Conservation (phyloP, 768 basidiomycete species). For the Lactifluus piperatus region DNA sequence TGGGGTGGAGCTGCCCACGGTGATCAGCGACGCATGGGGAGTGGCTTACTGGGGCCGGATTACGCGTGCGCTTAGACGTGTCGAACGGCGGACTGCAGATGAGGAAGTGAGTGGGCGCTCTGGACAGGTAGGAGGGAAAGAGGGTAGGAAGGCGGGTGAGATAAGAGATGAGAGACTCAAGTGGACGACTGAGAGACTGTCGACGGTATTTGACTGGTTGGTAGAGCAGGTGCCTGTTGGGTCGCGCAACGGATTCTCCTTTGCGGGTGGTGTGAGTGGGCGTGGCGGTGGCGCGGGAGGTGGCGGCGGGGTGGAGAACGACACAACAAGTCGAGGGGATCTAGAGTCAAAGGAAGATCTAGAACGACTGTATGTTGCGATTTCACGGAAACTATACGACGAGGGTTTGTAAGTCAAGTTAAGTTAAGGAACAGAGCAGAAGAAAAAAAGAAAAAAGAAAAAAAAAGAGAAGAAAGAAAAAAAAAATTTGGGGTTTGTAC, state of each 20-base stretch:
- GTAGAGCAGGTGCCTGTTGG: conserved; percentile 46
- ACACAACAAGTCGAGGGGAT: conserved; percentile 36
- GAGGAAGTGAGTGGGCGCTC: conserved; percentile 7
- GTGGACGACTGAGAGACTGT: conserved; percentile 62
- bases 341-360: conserved; percentile 63
- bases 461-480: background rate
- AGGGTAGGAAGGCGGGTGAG: background rate
- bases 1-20: conserved; percentile 48
- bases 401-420: conserved; percentile 80
- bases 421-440: no score
- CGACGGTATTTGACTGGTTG: conserved; percentile 72
- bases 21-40: conserved; percentile 38
- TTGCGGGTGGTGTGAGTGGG: background rate
- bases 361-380: conserved; percentile 83
- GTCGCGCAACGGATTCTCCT: conserved; percentile 8
- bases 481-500: background rate
- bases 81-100: conserved; percentile 24
- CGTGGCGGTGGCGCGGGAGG: background rate
- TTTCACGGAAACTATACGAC: conserved; percentile 85
- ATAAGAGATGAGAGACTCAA: conserved; percentile 45
- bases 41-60: conserved; percentile 54
- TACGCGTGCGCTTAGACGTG: conserved; percentile 36
- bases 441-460: no score
- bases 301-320: no score
- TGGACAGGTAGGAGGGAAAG: background rate